Conservation (phyloP, 2,329 filamentous ascomycete genomes). For the Sclerotinia borealis region DNA sequence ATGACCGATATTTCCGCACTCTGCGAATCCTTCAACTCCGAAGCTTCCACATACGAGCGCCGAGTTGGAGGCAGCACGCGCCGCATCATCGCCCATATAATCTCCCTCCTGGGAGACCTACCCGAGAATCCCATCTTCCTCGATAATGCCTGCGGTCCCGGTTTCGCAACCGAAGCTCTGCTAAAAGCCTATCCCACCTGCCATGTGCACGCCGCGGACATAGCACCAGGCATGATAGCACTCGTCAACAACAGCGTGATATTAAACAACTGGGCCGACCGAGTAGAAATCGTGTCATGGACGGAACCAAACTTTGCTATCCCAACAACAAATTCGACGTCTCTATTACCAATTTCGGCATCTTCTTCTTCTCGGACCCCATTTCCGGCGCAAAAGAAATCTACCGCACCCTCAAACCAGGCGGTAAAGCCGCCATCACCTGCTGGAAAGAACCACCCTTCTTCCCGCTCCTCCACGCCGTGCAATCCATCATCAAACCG, state of each 20-base stretch:
- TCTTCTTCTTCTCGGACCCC: background rate
- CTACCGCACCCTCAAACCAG: constrained; percentile 79
- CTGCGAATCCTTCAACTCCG: background rate
- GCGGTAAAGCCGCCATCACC: constrained; percentile 52
- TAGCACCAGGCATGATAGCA: background rate
- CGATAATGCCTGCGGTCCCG: background rate
- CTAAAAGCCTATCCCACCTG: background rate
- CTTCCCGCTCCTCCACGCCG: background rate
- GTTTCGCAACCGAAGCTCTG: background rate
- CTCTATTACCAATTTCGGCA: constrained; percentile 1
- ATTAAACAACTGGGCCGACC: background rate
- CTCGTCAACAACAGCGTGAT: background rate
- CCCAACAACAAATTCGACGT: background rate
- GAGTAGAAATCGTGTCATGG: background rate
- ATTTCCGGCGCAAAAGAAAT: constrained; percentile 74
- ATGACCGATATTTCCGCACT: background rate
- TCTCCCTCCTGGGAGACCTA: background rate
- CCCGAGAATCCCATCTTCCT: background rate
- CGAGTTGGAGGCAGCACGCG: background rate
- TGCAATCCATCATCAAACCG: background rate
- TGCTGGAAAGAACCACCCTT: background rate
- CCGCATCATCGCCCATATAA: background rate
- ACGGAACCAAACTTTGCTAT: background rate
- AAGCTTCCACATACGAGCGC: background rate
- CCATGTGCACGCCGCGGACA: background rate